phyloP scores from a whole-genome alignment of 192 early-diverging fungal genomes.

The Helicostylum pulchrum region DNA sequence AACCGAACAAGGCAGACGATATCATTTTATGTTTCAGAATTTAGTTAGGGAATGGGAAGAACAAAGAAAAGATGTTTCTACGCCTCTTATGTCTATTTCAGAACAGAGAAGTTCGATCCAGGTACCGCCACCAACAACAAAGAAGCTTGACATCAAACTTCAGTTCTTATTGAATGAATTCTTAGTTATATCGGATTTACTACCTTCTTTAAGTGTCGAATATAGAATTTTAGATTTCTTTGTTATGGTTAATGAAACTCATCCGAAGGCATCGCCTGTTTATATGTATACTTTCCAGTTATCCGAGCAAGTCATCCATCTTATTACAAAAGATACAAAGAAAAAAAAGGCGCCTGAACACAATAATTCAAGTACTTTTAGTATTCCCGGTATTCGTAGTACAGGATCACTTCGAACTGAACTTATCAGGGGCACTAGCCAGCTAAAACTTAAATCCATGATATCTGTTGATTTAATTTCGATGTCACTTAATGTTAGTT shows the following conservation, averaged over 20 bases:
- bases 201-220: conserved; percentile 58
- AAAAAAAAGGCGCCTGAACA: conserved; percentile 18
- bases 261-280: conserved; percentile 34
- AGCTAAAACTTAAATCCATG: conserved; percentile 45
- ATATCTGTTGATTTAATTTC: conserved; percentile 56
- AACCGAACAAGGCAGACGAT: conserved; percentile 56
- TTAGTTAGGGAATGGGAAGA: conserved; percentile 68
- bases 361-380: conserved; percentile 44
- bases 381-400: conserved; percentile 51
- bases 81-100: not conserved
- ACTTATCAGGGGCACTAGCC: conserved; percentile 9
- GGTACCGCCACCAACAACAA: conserved; percentile 5
- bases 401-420: conserved; percentile 43
- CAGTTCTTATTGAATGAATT: conserved; percentile 60
- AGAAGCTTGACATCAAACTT: conserved; percentile 52
- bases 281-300: conserved; percentile 48
- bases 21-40: conserved; percentile 69
- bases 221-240: conserved; percentile 56
- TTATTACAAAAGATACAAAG: conserved; percentile 35
- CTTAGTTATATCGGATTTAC: conserved; percentile 57
- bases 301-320: conserved; percentile 50
- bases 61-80: conserved; percentile 33
- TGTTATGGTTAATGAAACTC: conserved; percentile 45
- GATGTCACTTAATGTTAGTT: conserved; percentile 55
- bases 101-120: not conserved